These are phyloP conservation scores for Whalleya microplaca DNA, from an alignment of 2,329 filamentous ascomycete species.

Conservation along the genomic window DNA sequence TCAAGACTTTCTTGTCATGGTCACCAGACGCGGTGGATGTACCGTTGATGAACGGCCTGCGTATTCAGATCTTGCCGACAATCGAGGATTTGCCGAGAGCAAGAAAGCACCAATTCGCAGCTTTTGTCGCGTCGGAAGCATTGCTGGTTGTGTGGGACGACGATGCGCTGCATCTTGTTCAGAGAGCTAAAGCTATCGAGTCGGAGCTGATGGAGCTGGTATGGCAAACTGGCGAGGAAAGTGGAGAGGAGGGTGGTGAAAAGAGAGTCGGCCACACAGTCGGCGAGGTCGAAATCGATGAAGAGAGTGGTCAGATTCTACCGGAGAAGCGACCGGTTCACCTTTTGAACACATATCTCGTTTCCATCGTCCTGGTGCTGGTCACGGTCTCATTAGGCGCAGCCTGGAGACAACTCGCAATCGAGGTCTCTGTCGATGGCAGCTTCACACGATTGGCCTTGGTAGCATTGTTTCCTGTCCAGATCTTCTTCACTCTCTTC, in stretches of 20 bases:
- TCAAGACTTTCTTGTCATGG: slow-evolving; percentile 77
- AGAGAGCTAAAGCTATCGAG: slow-evolving; percentile 73
- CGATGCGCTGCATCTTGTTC: slow-evolving; percentile 71
- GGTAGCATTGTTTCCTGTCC: slow-evolving; percentile 67
- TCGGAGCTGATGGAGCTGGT: slow-evolving; percentile 77
- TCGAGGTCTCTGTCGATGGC: slow-evolving; percentile 68
- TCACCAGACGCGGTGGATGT: slow-evolving; percentile 75
- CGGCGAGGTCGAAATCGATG: slow-evolving; percentile 64
- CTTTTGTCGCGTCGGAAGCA: slow-evolving; percentile 73
- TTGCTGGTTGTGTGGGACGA: slow-evolving; percentile 84
- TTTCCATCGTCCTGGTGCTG: slow-evolving; percentile 67
- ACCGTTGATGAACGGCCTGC: slow-evolving; percentile 75
- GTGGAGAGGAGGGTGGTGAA: slow-evolving; percentile 55
- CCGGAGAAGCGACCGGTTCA: slow-evolving; percentile 69
- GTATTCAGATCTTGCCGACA: slow-evolving; percentile 74
- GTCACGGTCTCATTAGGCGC: slow-evolving; percentile 70
- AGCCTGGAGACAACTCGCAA: slow-evolving; percentile 70
- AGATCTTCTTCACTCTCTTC: slow-evolving; percentile 82
- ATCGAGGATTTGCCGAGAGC: slow-evolving; percentile 72
- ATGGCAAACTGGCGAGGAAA: slow-evolving; percentile 63
- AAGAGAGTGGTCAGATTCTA: slow-evolving; percentile 70
- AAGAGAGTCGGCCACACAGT: slow-evolving; percentile 50
- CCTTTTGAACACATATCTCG: slow-evolving; percentile 70
- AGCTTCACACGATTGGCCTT: slow-evolving; percentile 67
- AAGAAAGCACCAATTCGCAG: slow-evolving; percentile 79